Evolutionary conservation across 139 green algal species (phyloP).

Genomic region (Micractinium conductrix): DNA sequence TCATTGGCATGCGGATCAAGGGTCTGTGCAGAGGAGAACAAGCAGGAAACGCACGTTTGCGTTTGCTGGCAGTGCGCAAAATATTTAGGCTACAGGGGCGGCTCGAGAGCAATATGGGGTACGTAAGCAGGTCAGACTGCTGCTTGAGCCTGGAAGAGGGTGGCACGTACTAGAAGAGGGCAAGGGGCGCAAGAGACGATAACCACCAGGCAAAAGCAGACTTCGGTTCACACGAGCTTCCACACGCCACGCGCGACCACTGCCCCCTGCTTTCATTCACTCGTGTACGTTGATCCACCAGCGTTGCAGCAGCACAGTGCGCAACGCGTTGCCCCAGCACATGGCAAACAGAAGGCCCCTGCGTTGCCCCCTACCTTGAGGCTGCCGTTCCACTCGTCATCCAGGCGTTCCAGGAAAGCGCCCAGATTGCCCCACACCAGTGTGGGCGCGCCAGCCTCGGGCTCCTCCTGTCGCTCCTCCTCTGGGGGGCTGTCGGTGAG

Average conservation of each 20-base stretch:
- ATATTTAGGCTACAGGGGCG: no score
- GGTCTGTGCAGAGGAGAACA: slow-evolving; percentile 57
- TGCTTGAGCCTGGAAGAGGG: no score
- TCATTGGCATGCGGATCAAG: slow-evolving; percentile 97
- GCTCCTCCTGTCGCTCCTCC: slow-evolving; percentile 73
- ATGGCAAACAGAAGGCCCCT: background rate
- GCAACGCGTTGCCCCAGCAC: no score
- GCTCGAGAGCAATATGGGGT: no score
- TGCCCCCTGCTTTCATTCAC: no score
- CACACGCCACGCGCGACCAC: background rate
- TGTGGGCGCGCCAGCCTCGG: slow-evolving; percentile 5
- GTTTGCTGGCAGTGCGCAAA: background rate
- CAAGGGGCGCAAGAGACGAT: background rate
- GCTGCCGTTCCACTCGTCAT: slow-evolving; percentile 98
- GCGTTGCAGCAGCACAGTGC: no score
- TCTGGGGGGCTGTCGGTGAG: slow-evolving; percentile 72
- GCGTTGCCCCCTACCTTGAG: slow-evolving; percentile 78
- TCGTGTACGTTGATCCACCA: no score
- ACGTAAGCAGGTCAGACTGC: no score
- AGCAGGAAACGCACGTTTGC: background rate
- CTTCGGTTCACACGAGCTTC: background rate
- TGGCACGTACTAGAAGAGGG: no score
- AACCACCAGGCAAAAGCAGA: background rate
- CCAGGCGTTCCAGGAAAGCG: slow-evolving; percentile 94
- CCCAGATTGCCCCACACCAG: slow-evolving; percentile 94